Percentiles rank a stretch among this genome's conserved stretches.
Evolutionary conservation across 2,329 filamentous ascomycete genomes (phyloP).

Genomic region (Rhynchosporium graminicola): DNA sequence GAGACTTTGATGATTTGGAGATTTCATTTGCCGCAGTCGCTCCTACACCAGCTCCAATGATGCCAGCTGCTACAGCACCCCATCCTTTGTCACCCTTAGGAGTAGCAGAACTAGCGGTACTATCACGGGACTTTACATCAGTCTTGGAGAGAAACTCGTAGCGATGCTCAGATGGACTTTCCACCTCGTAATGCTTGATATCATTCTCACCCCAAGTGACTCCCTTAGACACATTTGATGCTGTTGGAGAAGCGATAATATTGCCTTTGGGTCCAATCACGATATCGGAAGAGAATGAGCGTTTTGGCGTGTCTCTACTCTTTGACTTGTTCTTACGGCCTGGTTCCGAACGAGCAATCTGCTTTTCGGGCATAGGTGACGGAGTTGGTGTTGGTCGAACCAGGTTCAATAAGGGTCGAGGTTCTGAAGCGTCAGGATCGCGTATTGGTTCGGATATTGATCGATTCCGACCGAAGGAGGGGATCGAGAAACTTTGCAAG

Average conservation of each 20-base stretch:
- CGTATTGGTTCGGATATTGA: conserved; percentile 43
- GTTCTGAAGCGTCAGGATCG: conserved; percentile 34
- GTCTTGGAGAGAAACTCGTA: conserved; percentile 36
- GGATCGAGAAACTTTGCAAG: conserved; percentile 43
- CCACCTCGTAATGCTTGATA: conserved; percentile 63
- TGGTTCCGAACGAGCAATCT: conserved; percentile 32
- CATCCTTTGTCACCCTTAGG: conserved; percentile 44
- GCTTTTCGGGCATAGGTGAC: conserved; percentile 52
- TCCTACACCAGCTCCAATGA: conserved; percentile 46
- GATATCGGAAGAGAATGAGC: conserved; percentile 40
- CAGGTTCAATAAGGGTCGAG: conserved; percentile 58
- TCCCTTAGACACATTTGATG: conserved; percentile 52
- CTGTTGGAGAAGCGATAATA: conserved; percentile 45
- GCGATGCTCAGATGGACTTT: conserved; percentile 52
- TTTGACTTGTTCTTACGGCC: conserved; percentile 20
- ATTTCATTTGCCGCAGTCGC: conserved; percentile 35
- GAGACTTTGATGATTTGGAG: conserved; percentile 27
- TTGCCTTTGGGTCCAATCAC: conserved; percentile 47
- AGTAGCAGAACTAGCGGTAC: conserved; percentile 40
- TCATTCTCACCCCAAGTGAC: conserved; percentile 67
- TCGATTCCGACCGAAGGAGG: conserved; percentile 37
- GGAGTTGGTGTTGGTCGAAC: conserved; percentile 60
- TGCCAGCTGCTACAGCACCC: conserved; percentile 54
- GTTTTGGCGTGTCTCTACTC: conserved; percentile 20
- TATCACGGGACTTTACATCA: conserved; percentile 32